Base-by-base conservation (phyloP, 768 basidiomycete genomes). In the Roridomyces roridus region DNA sequence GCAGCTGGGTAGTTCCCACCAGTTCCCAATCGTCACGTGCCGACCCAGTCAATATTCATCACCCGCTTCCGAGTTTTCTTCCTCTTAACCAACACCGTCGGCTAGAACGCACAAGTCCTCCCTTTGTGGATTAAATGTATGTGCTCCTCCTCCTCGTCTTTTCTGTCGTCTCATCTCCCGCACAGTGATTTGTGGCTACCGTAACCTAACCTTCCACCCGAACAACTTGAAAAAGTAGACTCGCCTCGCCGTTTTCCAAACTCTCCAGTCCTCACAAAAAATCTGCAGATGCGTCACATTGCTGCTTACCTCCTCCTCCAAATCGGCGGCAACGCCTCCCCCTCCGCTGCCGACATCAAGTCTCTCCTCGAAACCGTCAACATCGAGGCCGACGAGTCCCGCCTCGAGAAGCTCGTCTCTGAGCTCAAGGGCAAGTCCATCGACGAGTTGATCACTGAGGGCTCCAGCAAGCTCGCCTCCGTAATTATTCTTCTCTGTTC, bases 241-340 rank as follows among this genome's bases (percentile, higher is more conserved):
- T 17, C 21, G 12, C 31, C 26, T 56, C 5, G n/a, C n/a, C 35
- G 29, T 11, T 26, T 21, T 31, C 12, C 31, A 15, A n/a, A 24
- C 26, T 47, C 7, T 15, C 37, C 39, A 28, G 29, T 51, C 40
- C 57, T 62, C 41, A 53, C 39, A 11, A 48, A 37, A 17, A 35
- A 34, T 36, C 11, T 34, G 26, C 65, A 91, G 89, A 94, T 94
- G 92, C 91, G 91, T 77, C 79, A 94, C 72, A 80, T 98, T 75
- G 96, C 94, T 79, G 93, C 94, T 65, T 98, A 97, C 83, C 87
- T 99, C 58, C 94, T 99, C 73, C 94, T 98, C 79, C 90, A 91
- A 75, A 84, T 87, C 72, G 97, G 94, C 65, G 97, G 97, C 52
- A 98, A 98, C 70, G 77, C 87, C 68, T 85, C 83, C 61, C 96